Percentiles rank a stretch among this genome's conserved stretches.
Evolutionary conservation across 805 yeast species (phyloP).

Genomic region (Blastobotrys americana): DNA sequence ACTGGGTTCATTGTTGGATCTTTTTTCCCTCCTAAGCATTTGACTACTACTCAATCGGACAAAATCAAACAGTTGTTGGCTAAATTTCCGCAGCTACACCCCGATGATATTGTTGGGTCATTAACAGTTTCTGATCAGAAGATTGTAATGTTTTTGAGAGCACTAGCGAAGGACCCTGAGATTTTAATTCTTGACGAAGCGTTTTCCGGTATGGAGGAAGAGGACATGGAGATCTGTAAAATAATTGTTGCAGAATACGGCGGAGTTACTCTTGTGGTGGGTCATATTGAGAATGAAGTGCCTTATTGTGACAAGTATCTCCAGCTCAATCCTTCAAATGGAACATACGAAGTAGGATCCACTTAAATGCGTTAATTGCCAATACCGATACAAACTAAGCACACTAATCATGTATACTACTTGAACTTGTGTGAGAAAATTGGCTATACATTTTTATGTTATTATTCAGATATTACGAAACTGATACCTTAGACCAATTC

Average conservation of each 20-base stretch:
- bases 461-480: no score
- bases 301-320: slow-evolving; percentile 57
- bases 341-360: background rate
- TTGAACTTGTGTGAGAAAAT: no score
- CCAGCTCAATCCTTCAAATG: slow-evolving; percentile 21
- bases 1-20: slow-evolving; percentile 75
- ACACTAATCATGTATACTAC: no score
- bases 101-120: slow-evolving; percentile 42
- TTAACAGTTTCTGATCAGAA: slow-evolving; percentile 71
- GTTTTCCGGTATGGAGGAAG: slow-evolving; percentile 78
- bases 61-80: slow-evolving; percentile 41
- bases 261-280: slow-evolving; percentile 71
- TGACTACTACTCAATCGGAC: slow-evolving; percentile 34
- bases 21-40: slow-evolving; percentile 41
- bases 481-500: no score
- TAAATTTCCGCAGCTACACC: slow-evolving; percentile 38
- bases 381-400: no score
- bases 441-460: no score
- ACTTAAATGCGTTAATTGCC: background rate
- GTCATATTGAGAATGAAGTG: slow-evolving; percentile 76
- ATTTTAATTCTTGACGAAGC: slow-evolving; percentile 86
- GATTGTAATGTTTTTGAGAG: slow-evolving; percentile 63
- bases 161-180: slow-evolving; percentile 70
- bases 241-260: slow-evolving; percentile 40
- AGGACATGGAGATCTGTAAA: slow-evolving; percentile 49